These are phyloP conservation scores for Sclerotinia borealis DNA, from an alignment of 2,329 filamentous ascomycete species.

Conservation along the genomic window DNA sequence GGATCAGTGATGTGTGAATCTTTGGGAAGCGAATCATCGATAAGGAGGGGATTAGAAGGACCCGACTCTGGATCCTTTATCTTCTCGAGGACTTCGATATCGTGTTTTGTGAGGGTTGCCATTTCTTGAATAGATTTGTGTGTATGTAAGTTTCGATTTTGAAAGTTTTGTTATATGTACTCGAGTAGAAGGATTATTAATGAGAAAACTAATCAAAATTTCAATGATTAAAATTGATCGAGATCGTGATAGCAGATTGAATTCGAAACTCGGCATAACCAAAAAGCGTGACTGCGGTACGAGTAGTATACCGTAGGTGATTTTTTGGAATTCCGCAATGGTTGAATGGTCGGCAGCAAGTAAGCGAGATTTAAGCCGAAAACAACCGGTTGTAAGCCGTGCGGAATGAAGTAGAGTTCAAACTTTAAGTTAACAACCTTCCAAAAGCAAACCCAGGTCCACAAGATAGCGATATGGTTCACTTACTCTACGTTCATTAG, in stretches of 20 bases:
- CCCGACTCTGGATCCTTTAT: constrained; percentile 62
- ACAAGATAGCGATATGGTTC: neutral
- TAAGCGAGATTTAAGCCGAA: constrained; percentile 2
- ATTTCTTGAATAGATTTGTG: constrained; percentile 33
- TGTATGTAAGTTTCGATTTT: neutral
- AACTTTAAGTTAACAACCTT: neutral
- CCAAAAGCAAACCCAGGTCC: neutral
- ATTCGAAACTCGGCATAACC: neutral
- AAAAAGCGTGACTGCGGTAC: neutral
- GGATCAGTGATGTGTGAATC: constrained; percentile 52
- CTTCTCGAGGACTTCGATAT: constrained; percentile 58
- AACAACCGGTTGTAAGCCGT: constrained; percentile 1
- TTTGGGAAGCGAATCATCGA: constrained; percentile 45
- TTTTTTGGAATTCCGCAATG: neutral
- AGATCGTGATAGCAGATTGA: neutral
- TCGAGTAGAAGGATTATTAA: neutral
- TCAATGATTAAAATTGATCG: neutral
- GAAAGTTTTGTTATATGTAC: neutral
- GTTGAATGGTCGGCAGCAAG: neutral
- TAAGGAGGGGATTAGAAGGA: constrained; percentile 46
- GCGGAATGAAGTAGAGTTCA: neutral
- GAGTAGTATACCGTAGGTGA: too few species aligned
- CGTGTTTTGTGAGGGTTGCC: constrained; percentile 50
- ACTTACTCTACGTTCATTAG: neutral
- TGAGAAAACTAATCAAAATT: neutral